Evolutionary conservation across 208 protist species (phyloP), one percentile per base, ranked within the genome.

Genomic region (Trypanosomatidae sp.): DNA sequence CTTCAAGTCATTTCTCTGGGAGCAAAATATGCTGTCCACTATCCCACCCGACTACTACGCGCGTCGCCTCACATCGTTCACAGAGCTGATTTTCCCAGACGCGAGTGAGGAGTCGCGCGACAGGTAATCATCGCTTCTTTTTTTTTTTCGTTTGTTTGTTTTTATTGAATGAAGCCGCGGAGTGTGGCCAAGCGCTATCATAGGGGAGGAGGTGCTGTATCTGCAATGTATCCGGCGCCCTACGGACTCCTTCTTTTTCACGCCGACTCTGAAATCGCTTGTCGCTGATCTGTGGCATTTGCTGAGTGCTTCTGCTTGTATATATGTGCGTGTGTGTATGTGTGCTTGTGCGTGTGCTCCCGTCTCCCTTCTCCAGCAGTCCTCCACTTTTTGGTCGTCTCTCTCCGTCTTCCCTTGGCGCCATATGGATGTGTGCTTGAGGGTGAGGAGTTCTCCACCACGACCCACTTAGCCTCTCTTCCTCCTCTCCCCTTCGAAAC

Each of bases 1-100:
- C 78, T 95, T 71, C 77, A 97, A 97, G 69, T 91, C 87, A 1
- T 91, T 97, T 60, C 47, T 97, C 52, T 97, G 92, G 91, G 73
- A 83, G 44, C 56, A 83, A 66, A 70, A 85, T 15, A 92, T 86
- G 13, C 76, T 97, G 4, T 95, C 90, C 15, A 97, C 92, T 39
- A 84, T 97, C 74, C 88, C 90, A 13, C 92, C 92, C 15, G 47
- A 55, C 13, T 43, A 36, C 28, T 97, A 97, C 74, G 55, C 73
- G 15, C 62, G 80, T 19, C 90, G 92, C 62, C 87, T 97, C 73
- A 60, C 58, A 10, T 79, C 69, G 1, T 97, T 88, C 67, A 94
- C 86, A 0, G 72, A 84, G 69, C 68, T 85, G 30, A 91, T 95
- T 52, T 97, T 97, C 59, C 83, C 90, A 3, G 76, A 82, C 22